Evolutionary conservation across 768 basidiomycete genomes (phyloP), one percentile per base, ranked within the genome.

Genomic region (Termitomyces sp.): DNA sequence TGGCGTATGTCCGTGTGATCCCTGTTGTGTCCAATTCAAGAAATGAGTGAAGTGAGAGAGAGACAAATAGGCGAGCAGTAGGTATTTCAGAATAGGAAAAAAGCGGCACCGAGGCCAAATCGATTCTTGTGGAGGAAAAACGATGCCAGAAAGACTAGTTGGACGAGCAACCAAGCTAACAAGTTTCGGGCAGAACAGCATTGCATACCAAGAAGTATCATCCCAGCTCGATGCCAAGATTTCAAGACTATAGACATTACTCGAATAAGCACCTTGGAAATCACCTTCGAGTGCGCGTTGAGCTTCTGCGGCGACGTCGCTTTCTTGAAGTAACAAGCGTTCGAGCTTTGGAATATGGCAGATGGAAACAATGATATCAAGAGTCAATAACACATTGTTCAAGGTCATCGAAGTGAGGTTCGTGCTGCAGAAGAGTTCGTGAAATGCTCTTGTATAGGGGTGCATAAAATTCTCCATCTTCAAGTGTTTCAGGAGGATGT

Each of bases 151-250:
- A 30, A 35, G 8, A 17, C 30, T 15, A 12, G 10, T n/a, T 12
- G 41, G 41, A 42, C 19, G 41, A 43, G 42, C 54, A 17, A 41
- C 42, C 22, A 55, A 45, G 22, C 34, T 44, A 5, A 15, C 6
- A n/a, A 50, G 32, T 10, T 46, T 54, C 26, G 53, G 35, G n/a
- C 53, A 54, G 24, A 54, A 46, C 15, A 54, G n/a, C 45, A 46
- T 38, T 3, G 44, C 37, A n/a, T 37, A 54, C 53, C 53, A 41
- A 46, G 17, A 35, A 49, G 21, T 44, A 8, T 5, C 15, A 30
- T 4, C 34, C 8, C 38, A 19, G 11, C 19, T 21, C 15, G 12
- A 28, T 54, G 22, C 32, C 24, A 41, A 47, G 37, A n/a, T 46
- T 21, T 24, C 37, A 37, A 46, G 49, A 37, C 14, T 22, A 17